Base-by-base conservation (phyloP, 495 filamentous ascomycete species). In the Penicillium subrubescens region DNA sequence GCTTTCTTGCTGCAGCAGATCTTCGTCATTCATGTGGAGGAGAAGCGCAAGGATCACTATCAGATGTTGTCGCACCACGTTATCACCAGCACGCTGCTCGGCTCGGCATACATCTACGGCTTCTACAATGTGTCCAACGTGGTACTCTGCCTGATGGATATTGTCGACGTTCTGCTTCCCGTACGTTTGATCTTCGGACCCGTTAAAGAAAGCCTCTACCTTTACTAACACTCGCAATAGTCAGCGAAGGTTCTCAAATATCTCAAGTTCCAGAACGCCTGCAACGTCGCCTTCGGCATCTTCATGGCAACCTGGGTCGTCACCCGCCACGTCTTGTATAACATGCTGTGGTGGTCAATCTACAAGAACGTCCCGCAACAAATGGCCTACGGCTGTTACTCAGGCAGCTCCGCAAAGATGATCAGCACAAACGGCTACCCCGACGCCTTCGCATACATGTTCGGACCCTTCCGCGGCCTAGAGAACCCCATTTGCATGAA, bases 61-160 rank as follows among this genome's bases (percentile, higher is more conserved):
- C 95, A 98, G 74, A 97, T 97, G 96, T 88, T 98, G 61, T 89
- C 88, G 12, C 95, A 99, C 76, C 95, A 99, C 75, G 85, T 97
- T 69, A 87, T 97, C 70, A 99, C 95, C 23, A 90, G 88, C 75
- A 80, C 81, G 21, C 84, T 99, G 48, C 87, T 98, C 57, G 87
- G 88, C 67, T 82, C 84, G 15, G 92, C 89, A 51, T 99, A 98
- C 71, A 84, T 88, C 64, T 96, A 93, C 69, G 87, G 90, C 68
- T 87, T 92, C 70, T 94, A 89, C 29, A 88, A 89, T 54, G 93
- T 97, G 35, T 94, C 92, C 54, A 95, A 93, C 69, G 84, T 96
- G 52, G 92, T 98, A 64, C 80, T 99, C 64, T 90, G 90, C 44
- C 79, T 95, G 62, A 98, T 98, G 95, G 95, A 99, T 70, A 83